Conservation (phyloP, 2,329 filamentous ascomycete species). For the Penicillium sp. region DNA sequence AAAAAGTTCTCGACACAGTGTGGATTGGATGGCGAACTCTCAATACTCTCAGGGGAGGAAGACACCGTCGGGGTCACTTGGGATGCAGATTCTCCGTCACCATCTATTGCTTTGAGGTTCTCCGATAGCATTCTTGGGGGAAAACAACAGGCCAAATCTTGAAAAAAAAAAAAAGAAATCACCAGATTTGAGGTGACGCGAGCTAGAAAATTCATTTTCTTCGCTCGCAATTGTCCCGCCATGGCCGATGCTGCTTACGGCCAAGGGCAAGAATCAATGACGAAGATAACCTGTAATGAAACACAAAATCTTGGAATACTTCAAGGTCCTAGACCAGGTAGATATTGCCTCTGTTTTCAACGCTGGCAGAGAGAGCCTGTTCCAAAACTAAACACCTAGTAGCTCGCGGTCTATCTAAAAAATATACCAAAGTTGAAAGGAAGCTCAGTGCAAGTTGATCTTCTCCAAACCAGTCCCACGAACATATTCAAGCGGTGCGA, state of each 20-base stretch:
- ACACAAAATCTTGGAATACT: background rate
- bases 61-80: background rate
- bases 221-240: background rate
- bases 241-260: background rate
- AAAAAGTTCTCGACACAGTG: background rate
- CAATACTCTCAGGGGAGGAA: background rate
- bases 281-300: background rate
- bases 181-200: background rate
- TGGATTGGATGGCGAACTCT: background rate
- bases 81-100: background rate
- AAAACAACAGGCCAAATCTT: background rate
- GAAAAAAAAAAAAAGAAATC: background rate
- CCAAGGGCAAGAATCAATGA: background rate
- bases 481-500: slow-evolving; percentile 47
- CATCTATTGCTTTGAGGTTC: background rate
- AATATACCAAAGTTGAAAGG: background rate
- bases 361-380: too few species aligned
- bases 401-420: background rate
- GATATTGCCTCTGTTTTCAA: too few species aligned
- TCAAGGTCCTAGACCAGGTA: background rate
- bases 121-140: background rate
- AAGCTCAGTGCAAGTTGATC: slow-evolving; percentile 2
- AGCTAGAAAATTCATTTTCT: background rate
- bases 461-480: slow-evolving; percentile 9
- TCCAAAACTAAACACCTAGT: too few species aligned